Percentiles rank a stretch among this genome's conserved stretches.
Evolutionary conservation across 306 rosid genomes (phyloP).

Genomic region (Medicago ruthenica): DNA sequence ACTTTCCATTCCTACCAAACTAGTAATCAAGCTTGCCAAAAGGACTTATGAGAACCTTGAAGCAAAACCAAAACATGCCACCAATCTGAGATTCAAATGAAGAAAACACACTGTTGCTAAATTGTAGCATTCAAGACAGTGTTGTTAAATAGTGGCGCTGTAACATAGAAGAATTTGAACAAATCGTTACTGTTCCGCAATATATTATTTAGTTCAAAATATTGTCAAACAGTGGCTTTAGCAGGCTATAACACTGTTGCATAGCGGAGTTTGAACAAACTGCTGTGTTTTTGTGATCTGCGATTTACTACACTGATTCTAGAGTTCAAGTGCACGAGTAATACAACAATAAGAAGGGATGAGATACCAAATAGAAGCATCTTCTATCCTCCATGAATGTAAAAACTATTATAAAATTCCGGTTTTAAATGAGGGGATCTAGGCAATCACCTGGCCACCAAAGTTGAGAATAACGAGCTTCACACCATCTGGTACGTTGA

Average conservation of each 20-base stretch:
- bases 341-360: slow-evolving; percentile 6
- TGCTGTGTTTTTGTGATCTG: neutral
- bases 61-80: slow-evolving; percentile 5
- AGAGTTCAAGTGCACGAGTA: slow-evolving; percentile 5
- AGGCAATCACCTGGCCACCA: slow-evolving; percentile 86
- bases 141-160: neutral
- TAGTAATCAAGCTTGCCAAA: too few relatives aligned
- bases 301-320: neutral
- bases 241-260: neutral
- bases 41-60: too few relatives aligned
- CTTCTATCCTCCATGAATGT: slow-evolving; percentile 12
- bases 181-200: neutral
- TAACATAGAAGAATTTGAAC: neutral
- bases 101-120: slow-evolving; percentile 10
- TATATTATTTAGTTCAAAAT: neutral
- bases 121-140: slow-evolving; percentile 6
- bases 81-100: neutral
- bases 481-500: slow-evolving; percentile 66
- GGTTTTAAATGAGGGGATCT: slow-evolving; percentile 20
- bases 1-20: too few relatives aligned
- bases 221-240: neutral
- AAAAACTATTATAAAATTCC: slow-evolving; percentile 16
- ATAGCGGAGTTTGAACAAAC: neutral
- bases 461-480: slow-evolving; percentile 91
- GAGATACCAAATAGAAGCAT: slow-evolving; percentile 15